These are phyloP conservation scores for Daldinia decipiens DNA, from an alignment of 495 filamentous ascomycete species.

Conservation along the genomic window DNA sequence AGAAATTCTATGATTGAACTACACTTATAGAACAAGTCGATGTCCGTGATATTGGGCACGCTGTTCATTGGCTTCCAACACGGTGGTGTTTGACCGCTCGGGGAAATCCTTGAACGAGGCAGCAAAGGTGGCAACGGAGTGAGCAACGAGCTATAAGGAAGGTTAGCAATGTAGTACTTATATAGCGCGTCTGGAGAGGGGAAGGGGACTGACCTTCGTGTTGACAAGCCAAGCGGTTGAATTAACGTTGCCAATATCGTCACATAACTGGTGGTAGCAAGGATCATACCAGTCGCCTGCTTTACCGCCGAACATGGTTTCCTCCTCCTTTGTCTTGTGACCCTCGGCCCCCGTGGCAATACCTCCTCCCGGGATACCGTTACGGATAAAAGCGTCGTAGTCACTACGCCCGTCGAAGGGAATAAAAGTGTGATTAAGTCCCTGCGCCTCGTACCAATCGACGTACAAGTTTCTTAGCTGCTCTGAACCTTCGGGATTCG, in stretches of 20 bases:
- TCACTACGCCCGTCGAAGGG: conserved; percentile 67
- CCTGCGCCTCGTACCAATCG: conserved; percentile 59
- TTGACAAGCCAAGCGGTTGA: conserved; percentile 64
- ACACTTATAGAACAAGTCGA: conserved; percentile 49
- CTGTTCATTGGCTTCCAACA: conserved; percentile 32
- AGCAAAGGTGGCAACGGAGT: conserved; percentile 65
- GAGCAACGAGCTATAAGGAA: conserved; percentile 58
- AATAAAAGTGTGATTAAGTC: conserved; percentile 62
- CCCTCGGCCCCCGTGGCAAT: conserved; percentile 72
- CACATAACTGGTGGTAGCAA: conserved; percentile 67
- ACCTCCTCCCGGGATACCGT: conserved; percentile 64
- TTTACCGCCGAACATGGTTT: conserved; percentile 61
- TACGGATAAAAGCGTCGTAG: conserved; percentile 65
- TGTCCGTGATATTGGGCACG: conserved; percentile 52
- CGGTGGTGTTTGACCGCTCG: conserved; percentile 47
- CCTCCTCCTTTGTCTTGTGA: conserved; percentile 64
- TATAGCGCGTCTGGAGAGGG: background rate
- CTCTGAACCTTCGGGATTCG: conserved; percentile 61
- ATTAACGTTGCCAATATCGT: conserved; percentile 61
- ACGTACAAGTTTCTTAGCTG: conserved; percentile 63
- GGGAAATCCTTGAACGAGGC: conserved; percentile 65
- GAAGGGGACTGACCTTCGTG: conserved; percentile 55
- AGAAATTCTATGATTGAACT: background rate
- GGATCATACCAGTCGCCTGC: conserved; percentile 63
- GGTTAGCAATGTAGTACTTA: background rate